Base-by-base conservation (phyloP, 495 filamentous ascomycete genomes). In the Corynascus novoguineensis region DNA sequence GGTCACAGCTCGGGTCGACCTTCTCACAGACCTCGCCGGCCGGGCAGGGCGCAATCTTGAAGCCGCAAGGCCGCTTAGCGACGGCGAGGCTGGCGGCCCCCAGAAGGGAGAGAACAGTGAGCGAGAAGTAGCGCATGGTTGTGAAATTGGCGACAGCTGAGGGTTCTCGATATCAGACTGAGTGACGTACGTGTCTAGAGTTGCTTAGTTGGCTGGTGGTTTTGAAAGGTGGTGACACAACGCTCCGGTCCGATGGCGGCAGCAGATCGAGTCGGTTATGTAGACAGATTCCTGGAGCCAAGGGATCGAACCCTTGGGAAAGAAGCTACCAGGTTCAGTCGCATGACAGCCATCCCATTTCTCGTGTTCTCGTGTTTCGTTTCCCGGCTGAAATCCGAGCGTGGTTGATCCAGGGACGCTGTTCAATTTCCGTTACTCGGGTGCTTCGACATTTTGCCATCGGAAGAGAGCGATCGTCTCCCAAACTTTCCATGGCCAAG, bases 41-140 rank as follows among this genome's bases (percentile, higher is more conserved):
- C 5, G 61, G 57, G 50, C 61, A 68, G 21, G 63, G 60, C 1
- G 58, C 62, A 27, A 70, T 60, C 28, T 59, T 55, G 60, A 64
- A 58, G 57, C 63, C 61, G 58, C 66, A 68, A 31, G 53, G 45
- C 27, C 45, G 47, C 37, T 34, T 41, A 5, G 17, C 35, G 25
- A 19, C 11, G 42, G 37, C 48, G 22, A 38, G 38, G 40, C 44
- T 28, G 24, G 58, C 32, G 44, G 47, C 41, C 28, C 29, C 51
- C 14, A 54, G 28, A 52, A 60, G 40, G 27, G 55, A 32, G 35
- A 44, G 34, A 40, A 60, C 4, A 50, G 52, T 32, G 37, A 61
- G 44, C n/a, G 51, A 19, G 19, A 59, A n/a, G 37, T 22, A 32
- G 7, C 46, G 41, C 59, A 57, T 57, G 42, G 42, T n/a, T n/a